Percentiles rank a stretch among this genome's conserved stretches.
Evolutionary conservation across 2,329 filamentous ascomycete species (phyloP).

Genomic region (Arthrinium puccinioides): DNA sequence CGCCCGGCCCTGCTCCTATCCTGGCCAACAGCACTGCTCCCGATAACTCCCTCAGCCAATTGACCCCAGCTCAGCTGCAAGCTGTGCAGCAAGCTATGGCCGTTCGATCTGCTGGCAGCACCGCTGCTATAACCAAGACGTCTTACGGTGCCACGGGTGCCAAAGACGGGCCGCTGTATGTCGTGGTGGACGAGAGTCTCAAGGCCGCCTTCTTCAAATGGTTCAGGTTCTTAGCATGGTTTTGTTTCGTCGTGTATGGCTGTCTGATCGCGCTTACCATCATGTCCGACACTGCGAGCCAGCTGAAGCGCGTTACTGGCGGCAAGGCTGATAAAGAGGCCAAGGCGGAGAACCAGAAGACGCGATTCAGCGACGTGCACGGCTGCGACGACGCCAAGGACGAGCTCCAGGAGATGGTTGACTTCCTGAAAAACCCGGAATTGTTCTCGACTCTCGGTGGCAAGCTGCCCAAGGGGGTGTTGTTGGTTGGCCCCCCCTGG

Average conservation of each 20-base stretch:
- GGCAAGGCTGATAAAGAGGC: slow-evolving; percentile 70
- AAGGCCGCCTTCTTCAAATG: slow-evolving; percentile 78
- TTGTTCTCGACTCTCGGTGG: slow-evolving; percentile 91
- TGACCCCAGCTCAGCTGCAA: slow-evolving; percentile 60
- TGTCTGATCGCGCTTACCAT: slow-evolving; percentile 74
- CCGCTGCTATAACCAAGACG: slow-evolving; percentile 47
- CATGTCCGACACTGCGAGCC: slow-evolving; percentile 71
- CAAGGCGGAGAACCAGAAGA: slow-evolving; percentile 86
- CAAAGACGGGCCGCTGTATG: slow-evolving; percentile 84
- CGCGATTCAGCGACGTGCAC: slow-evolving; percentile 88
- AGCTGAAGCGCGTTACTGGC: slow-evolving; percentile 71
- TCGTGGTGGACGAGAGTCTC: slow-evolving; percentile 87
- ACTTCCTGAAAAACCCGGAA: slow-evolving; percentile 89
- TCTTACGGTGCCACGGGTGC: slow-evolving; percentile 52
- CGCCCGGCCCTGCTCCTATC: slow-evolving; percentile 22
- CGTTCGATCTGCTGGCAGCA: slow-evolving; percentile 60
- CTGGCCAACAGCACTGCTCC: slow-evolving; percentile 12
- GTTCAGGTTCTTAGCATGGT: slow-evolving; percentile 79
- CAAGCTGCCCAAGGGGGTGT: slow-evolving; percentile 92
- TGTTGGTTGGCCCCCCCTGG: slow-evolving; percentile 92
- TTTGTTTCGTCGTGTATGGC: slow-evolving; percentile 72
- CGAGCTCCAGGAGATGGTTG: slow-evolving; percentile 91
- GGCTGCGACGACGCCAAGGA: slow-evolving; percentile 98
- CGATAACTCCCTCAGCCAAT: slow-evolving; percentile 22
- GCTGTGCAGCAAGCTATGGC: slow-evolving; percentile 77